A percentile compares a stretch with the other conserved stretches of the same genome.
Conservation (phyloP, 129 eudicot genomes). For the Artemisia argyi region DNA sequence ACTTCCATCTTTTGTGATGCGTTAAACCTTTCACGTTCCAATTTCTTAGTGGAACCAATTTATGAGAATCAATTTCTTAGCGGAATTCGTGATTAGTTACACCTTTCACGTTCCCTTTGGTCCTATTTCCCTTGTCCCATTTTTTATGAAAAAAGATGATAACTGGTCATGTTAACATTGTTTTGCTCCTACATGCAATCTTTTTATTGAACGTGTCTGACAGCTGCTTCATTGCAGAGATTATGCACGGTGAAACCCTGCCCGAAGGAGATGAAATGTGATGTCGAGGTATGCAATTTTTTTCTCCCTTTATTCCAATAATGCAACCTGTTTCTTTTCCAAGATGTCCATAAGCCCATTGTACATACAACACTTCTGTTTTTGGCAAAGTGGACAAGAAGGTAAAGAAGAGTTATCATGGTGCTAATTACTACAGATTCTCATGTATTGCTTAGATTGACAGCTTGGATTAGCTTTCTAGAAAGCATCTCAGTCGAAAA, state of each 20-base stretch:
- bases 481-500: background rate
- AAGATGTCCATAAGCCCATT: slow-evolving; percentile 1
- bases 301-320: background rate
- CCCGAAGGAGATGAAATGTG: slow-evolving; percentile 97
- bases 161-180: background rate
- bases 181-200: slow-evolving; percentile 2
- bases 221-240: slow-evolving; percentile 69
- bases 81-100: too few relatives aligned
- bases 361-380: background rate
- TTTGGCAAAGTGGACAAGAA: slow-evolving; percentile 13
- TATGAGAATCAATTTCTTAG: too few relatives aligned
- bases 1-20: too few relatives aligned
- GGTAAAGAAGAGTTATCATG: background rate
- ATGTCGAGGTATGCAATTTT: slow-evolving; percentile 73
- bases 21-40: too few relatives aligned
- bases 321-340: background rate
- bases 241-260: slow-evolving; percentile 96
- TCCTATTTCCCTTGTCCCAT: background rate
- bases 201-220: slow-evolving; percentile 23
- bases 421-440: background rate
- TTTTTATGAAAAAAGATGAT: background rate
- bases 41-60: too few relatives aligned
- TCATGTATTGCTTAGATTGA: background rate
- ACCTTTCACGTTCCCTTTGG: background rate
- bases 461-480: slow-evolving; percentile 9